Percentiles rank a stretch among this genome's conserved stretches.
phyloP scores from a whole-genome alignment of 805 yeast species.

The Kuraishia hungarica region DNA sequence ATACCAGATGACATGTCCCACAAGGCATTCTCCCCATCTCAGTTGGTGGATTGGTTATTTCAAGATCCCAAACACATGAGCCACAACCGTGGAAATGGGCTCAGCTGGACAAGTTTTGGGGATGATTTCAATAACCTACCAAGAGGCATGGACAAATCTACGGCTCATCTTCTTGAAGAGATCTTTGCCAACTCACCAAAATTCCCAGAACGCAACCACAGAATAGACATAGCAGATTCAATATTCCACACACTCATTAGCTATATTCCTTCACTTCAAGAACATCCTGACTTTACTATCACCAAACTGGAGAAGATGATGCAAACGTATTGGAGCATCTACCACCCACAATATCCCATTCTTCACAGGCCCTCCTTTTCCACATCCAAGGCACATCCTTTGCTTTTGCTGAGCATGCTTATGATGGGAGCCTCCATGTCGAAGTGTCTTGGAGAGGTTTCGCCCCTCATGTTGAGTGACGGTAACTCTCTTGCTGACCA shows the following conservation, averaged over 20 bases:
- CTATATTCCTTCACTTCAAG: background rate
- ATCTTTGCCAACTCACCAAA: background rate
- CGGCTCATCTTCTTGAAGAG: background rate
- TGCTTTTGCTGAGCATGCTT: slow-evolving; percentile 45
- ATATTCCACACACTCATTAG: background rate
- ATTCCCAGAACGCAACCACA: background rate
- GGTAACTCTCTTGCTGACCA: slow-evolving; percentile 19
- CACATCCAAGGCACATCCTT: slow-evolving; percentile 40
- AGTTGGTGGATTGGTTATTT: background rate
- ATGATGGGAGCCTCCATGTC: slow-evolving; percentile 38
- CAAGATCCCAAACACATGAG: background rate
- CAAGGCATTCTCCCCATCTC: background rate
- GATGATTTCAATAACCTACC: background rate
- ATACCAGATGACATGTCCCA: slow-evolving; percentile 22
- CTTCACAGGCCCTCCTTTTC: slow-evolving; percentile 41
- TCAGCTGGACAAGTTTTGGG: background rate
- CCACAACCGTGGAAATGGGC: background rate
- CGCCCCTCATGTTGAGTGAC: background rate
- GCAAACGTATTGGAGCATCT: slow-evolving; percentile 41
- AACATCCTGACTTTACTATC: background rate
- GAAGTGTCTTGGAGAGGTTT: background rate
- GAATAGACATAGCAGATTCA: background rate
- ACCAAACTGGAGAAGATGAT: slow-evolving; percentile 10
- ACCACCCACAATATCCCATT: slow-evolving; percentile 46
- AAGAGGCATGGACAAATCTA: background rate